Evolutionary conservation across 2,329 filamentous ascomycete species (phyloP), one percentile per base, ranked within the genome.

Genomic region (Ceratocystis harringtonii): DNA sequence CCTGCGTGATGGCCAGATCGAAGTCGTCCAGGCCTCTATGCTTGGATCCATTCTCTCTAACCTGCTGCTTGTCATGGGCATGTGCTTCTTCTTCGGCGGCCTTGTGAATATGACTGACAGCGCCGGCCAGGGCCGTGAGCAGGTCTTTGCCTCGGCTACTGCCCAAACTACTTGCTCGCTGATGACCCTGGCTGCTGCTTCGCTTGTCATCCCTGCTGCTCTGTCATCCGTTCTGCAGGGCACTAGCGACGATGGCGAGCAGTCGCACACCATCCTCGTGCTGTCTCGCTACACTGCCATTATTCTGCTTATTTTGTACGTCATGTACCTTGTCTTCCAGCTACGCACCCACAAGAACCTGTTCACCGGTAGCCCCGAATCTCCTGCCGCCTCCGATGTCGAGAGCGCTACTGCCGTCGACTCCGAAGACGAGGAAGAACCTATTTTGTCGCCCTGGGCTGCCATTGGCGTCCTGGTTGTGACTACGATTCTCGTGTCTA

Each of bases 1-100:
- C 19, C 81, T 99, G 58, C 84, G 80, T 69, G 85, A 94, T 70
- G 84, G 85, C 69, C 88, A 97, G 76, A 95, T 96, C 72, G 86
- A 92, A 71, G 92, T 97, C 69, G 92, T 97, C n/a, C 94, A 97
- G 77, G 88, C 92, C 22, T 95, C 90, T 69, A 97, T 97, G 92
- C 85, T 97, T 43, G 92, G 94, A 61, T 95, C 89, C 72, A 95
- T 97, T 70, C 80, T 97, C 48, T 96, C 92, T 69, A 97, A 97
- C 75, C 86, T 96, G 69, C 81, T 97, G 6, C 84, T 97, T 25
- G 92, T 91, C 60, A 81, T 91, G 73, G 87, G 88, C 70, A 89
- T 89, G 80, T 90, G 87, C 75, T 90, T 90, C 77, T 78, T 91
- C 69, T 81, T 88, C 65, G 89, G 89, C 65, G 89, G 89, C 41